These are phyloP conservation scores for Neofusicoccum laricinum DNA, from an alignment of 2,329 filamentous ascomycete species.

Conservation along the genomic window DNA sequence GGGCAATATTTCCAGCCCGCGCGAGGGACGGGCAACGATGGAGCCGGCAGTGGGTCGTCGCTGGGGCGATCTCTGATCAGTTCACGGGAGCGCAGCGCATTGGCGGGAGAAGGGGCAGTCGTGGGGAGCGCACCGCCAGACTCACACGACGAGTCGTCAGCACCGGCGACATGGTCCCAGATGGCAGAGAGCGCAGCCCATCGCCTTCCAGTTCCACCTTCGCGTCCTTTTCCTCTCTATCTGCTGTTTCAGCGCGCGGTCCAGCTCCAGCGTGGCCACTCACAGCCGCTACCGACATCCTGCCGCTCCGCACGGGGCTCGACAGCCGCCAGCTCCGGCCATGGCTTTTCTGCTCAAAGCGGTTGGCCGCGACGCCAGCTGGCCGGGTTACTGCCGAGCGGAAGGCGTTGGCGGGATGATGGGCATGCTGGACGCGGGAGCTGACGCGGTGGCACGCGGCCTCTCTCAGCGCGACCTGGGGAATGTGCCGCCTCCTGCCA, in stretches of 20 bases:
- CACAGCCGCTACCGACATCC: background rate
- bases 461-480: background rate
- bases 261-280: background rate
- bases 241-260: slow-evolving; percentile 7
- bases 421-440: background rate
- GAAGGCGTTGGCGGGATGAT: slow-evolving; percentile 7
- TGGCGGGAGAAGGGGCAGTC: background rate
- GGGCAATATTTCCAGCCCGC: slow-evolving; percentile 6
- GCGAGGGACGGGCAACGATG: background rate
- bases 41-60: slow-evolving; percentile 1
- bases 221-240: background rate
- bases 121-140: background rate
- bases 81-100: background rate
- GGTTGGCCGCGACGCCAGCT: background rate
- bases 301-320: background rate
- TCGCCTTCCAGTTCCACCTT: background rate
- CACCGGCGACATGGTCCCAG: background rate
- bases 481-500: background rate
- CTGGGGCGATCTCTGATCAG: slow-evolving; percentile 10
- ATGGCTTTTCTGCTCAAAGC: slow-evolving; percentile 11
- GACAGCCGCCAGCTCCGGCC: background rate
- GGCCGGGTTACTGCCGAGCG: slow-evolving; percentile 14
- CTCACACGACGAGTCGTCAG: background rate
- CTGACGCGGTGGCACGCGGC: slow-evolving; percentile 14
- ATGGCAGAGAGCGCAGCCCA: background rate